These are phyloP conservation scores for Blastocystis sp. DNA, from an alignment of 352 stramenopile species.

Conservation along the genomic window DNA sequence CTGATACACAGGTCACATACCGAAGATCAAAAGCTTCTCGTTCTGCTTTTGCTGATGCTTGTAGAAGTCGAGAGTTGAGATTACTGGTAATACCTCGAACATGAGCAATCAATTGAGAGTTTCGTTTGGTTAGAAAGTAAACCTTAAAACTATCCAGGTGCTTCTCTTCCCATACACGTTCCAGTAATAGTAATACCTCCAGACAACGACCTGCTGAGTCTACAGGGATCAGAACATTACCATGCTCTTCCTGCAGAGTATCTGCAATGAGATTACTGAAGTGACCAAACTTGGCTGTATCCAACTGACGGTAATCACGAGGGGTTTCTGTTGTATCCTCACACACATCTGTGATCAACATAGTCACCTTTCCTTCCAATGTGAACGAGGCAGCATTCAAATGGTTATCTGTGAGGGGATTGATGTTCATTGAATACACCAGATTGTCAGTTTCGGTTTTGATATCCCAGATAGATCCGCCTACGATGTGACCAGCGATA, in stretches of 20 bases:
- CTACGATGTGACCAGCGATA: constrained; percentile 55
- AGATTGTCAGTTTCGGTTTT: constrained; percentile 56
- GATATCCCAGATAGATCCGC: constrained; percentile 61
- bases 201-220: constrained; percentile 57
- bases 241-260: constrained; percentile 54
- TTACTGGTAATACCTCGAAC: constrained; percentile 16
- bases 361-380: background rate
- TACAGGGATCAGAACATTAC: constrained; percentile 60
- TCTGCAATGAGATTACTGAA: constrained; percentile 50
- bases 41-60: background rate
- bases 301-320: constrained; percentile 34
- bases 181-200: constrained; percentile 60
- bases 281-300: constrained; percentile 25
- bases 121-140: constrained; percentile 38
- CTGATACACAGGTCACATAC: constrained; percentile 22
- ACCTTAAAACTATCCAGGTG: constrained; percentile 33
- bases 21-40: constrained; percentile 14
- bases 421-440: constrained; percentile 62
- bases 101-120: background rate
- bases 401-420: constrained; percentile 43
- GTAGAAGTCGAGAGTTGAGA: constrained; percentile 3
- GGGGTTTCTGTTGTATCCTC: constrained; percentile 7
- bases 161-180: constrained; percentile 49
- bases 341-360: constrained; percentile 59
- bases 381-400: constrained; percentile 4